A percentile compares a stretch with the other conserved stretches of the same genome.
These are phyloP conservation scores for Phialocephala subalpina DNA, from an alignment of 2,329 filamentous ascomycete species.

Conservation along the genomic window DNA sequence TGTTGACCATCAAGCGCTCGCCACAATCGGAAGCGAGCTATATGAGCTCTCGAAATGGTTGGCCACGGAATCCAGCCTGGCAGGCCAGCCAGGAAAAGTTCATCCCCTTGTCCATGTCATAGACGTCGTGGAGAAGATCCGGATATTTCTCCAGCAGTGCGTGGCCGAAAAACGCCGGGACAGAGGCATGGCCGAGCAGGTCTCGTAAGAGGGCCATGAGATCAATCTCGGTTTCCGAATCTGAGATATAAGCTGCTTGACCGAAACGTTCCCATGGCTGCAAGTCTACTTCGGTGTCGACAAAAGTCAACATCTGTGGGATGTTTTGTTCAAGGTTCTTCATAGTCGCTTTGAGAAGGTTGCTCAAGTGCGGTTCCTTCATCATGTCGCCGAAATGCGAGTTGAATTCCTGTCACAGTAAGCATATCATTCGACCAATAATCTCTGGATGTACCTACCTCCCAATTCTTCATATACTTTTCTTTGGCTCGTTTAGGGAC, in stretches of 20 bases:
- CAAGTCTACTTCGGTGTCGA: conserved; percentile 66
- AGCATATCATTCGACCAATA: conserved; percentile 44
- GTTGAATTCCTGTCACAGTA: conserved; percentile 44
- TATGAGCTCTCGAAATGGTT: conserved; percentile 55
- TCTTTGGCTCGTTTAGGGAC: conserved; percentile 34
- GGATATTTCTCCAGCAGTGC: conserved; percentile 60
- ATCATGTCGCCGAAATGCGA: conserved; percentile 49
- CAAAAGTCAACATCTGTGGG: conserved; percentile 66
- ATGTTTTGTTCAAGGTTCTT: conserved; percentile 52
- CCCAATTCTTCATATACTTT: conserved; percentile 37
- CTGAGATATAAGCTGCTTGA: conserved; percentile 51
- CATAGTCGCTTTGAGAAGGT: conserved; percentile 48
- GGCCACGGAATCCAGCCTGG: conserved; percentile 64
- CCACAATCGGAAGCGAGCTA: conserved; percentile 52
- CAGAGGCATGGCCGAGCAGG: conserved; percentile 60
- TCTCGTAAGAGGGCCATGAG: conserved; percentile 61
- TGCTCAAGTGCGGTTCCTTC: conserved; percentile 53
- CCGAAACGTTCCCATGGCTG: conserved; percentile 66
- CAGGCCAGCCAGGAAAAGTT: conserved; percentile 60
- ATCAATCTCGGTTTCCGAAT: conserved; percentile 57
- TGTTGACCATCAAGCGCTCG: conserved; percentile 51
- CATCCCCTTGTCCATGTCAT: conserved; percentile 61
- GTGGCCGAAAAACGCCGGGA: conserved; percentile 59
- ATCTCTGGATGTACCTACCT: conserved; percentile 29
- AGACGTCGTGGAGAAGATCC: conserved; percentile 61